phyloP scores from a whole-genome alignment of 306 rosid species.

The Medicago lupulina region DNA sequence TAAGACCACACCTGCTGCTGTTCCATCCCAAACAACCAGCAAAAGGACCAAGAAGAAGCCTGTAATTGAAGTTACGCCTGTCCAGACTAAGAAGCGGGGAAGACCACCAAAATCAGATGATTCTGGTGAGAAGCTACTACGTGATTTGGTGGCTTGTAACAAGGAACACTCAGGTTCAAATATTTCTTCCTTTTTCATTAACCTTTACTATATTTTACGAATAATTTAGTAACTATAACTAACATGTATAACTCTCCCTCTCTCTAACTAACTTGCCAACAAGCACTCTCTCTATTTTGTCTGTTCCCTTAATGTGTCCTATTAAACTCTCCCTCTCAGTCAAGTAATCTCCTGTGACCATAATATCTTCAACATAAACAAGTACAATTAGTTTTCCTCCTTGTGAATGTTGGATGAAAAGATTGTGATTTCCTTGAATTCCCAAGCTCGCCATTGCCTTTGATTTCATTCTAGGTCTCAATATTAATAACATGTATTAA shows the following conservation, averaged over 20 bases:
- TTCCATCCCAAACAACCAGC: not conserved
- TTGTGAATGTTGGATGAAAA: no score
- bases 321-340: no score
- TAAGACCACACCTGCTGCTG: not conserved
- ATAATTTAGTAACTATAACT: not conserved
- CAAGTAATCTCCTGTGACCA: no score
- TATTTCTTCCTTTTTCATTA: not conserved
- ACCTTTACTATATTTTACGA: not conserved
- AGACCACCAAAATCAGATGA: constrained; percentile 35
- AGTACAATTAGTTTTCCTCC: no score
- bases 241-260: no score
- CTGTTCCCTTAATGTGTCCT: not conserved
- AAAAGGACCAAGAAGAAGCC: constrained; percentile 32
- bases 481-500: not conserved
- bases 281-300: no score
- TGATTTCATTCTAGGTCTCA: not conserved
- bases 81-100: constrained; percentile 40
- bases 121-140: not conserved
- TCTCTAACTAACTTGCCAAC: no score
- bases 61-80: constrained; percentile 30
- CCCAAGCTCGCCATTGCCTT: not conserved
- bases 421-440: no score
- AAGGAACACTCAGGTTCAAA: not conserved
- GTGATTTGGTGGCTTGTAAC: not conserved
- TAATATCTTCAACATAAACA: no score